Percentiles rank a stretch among this genome's conserved stretches.
Conservation (phyloP, 164 flowering plant genomes). For the Liquidambar formosana region DNA sequence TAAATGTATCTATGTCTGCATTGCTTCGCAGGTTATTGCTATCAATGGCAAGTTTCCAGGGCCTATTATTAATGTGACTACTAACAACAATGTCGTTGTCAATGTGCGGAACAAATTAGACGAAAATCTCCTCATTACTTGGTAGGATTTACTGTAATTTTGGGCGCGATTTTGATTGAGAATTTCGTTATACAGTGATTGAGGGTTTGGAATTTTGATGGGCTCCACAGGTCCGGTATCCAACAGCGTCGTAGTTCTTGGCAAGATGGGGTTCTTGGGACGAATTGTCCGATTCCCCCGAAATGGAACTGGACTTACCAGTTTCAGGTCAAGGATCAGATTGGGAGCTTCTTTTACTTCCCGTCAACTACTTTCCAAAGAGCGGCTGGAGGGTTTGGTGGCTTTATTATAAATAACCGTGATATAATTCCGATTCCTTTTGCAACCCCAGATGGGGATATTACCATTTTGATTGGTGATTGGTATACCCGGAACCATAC, state of each 20-base stretch:
- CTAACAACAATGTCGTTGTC: constrained; percentile 75
- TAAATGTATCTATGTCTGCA: constrained; percentile 3
- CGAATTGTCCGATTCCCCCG: constrained; percentile 90
- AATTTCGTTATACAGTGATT: background rate
- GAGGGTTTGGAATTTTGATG: background rate
- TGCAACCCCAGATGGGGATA: constrained; percentile 74
- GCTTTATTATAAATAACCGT: constrained; percentile 71
- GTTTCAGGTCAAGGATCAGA: constrained; percentile 97
- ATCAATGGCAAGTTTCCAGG: constrained; percentile 87
- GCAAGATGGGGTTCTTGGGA: constrained; percentile 97
- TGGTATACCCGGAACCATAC: constrained; percentile 89
- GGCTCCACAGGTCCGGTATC: constrained; percentile 69
- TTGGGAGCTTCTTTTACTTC: constrained; percentile 96
- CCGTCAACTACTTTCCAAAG: constrained; percentile 86
- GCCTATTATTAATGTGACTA: constrained; percentile 78
- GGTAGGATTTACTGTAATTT: constrained; percentile 45
- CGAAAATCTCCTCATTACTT: constrained; percentile 72
- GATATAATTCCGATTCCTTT: constrained; percentile 76
- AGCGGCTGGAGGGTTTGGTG: constrained; percentile 91
- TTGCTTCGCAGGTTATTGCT: constrained; percentile 76
- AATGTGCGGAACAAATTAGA: constrained; percentile 82
- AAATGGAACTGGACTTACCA: constrained; percentile 94
- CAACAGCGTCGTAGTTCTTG: constrained; percentile 79
- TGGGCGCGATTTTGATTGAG: background rate
- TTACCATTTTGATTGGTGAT: constrained; percentile 77